phyloP scores from a whole-genome alignment of 805 yeast genomes.

The Cyberlindnera sargentensis region DNA sequence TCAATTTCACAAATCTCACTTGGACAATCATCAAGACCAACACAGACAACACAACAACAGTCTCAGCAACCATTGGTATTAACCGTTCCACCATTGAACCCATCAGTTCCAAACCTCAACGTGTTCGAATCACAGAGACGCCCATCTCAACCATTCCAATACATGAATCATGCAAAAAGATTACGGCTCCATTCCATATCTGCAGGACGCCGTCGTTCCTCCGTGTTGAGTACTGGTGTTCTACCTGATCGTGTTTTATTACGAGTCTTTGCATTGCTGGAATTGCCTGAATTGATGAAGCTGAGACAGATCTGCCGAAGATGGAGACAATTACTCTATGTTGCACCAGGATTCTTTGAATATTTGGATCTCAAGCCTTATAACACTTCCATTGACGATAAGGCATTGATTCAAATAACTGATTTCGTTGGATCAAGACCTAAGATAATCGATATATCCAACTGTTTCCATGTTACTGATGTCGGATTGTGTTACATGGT shows the following conservation, averaged over 20 bases:
- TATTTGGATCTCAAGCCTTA: constrained; percentile 53
- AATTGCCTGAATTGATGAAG: constrained; percentile 55
- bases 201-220: constrained; percentile 47
- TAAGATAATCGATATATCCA: constrained; percentile 50
- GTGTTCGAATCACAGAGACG: constrained; percentile 24
- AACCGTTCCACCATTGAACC: constrained; percentile 35
- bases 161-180: constrained; percentile 49
- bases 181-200: constrained; percentile 39
- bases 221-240: constrained; percentile 49
- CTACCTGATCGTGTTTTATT: constrained; percentile 55
- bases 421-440: constrained; percentile 71
- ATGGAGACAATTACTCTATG: constrained; percentile 60
- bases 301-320: constrained; percentile 50
- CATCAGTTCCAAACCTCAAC: constrained; percentile 29
- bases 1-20: constrained; percentile 8
- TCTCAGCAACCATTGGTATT: constrained; percentile 14
- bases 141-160: constrained; percentile 35
- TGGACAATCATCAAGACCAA: constrained; percentile 7
- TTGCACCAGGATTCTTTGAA: constrained; percentile 46
- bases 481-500: constrained; percentile 67
- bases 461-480: constrained; percentile 73
- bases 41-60: constrained; percentile 8
- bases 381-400: constrained; percentile 55
- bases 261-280: constrained; percentile 43
- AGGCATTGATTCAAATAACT: constrained; percentile 48